These are phyloP conservation scores for Acanthamoeba triangularis DNA, from an alignment of 208 protist genomes.

Conservation along the genomic window DNA sequence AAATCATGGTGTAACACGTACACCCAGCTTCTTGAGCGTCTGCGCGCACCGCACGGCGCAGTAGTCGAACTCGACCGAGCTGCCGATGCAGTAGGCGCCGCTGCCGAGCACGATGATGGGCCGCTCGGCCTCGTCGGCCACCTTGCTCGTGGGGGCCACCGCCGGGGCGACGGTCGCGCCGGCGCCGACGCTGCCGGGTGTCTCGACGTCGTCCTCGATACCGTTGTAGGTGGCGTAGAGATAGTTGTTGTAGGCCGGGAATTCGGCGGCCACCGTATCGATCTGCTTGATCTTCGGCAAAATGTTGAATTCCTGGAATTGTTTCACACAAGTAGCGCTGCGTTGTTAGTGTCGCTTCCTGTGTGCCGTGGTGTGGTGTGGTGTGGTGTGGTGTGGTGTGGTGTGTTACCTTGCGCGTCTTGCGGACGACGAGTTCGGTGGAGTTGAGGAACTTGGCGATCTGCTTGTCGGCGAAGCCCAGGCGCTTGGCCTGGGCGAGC, in stretches of 20 bases:
- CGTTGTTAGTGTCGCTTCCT: slow-evolving; percentile 80
- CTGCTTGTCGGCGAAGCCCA: slow-evolving; percentile 97
- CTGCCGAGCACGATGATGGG: slow-evolving; percentile 97
- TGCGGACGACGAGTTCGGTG: slow-evolving; percentile 80
- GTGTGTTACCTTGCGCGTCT: slow-evolving; percentile 87
- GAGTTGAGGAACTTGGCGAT: slow-evolving; percentile 88
- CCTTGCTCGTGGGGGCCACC: neutral
- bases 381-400: slow-evolving; percentile 96
- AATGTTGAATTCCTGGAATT: neutral
- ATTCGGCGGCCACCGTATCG: slow-evolving; percentile 97
- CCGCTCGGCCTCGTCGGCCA: slow-evolving; percentile 81
- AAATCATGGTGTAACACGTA: slow-evolving; percentile 87
- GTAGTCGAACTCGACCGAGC: slow-evolving; percentile 98
- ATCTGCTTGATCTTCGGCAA: slow-evolving; percentile 97
- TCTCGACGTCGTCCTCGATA: slow-evolving; percentile 38
- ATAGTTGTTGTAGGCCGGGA: slow-evolving; percentile 97
- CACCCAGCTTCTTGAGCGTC: slow-evolving; percentile 97
- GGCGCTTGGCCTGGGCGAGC: slow-evolving; percentile 93
- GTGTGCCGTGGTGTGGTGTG: slow-evolving; percentile 97
- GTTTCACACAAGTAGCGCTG: no score
- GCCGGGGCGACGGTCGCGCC: neutral
- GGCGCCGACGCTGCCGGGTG: neutral
- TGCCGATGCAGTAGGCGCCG: slow-evolving; percentile 99
- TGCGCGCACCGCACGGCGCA: slow-evolving; percentile 96
- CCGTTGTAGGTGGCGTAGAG: slow-evolving; percentile 97